Percentiles rank a stretch among this genome's conserved stretches.
Conservation (phyloP, 192 early-diverging fungal genomes). For the Coemansia sp. region DNA sequence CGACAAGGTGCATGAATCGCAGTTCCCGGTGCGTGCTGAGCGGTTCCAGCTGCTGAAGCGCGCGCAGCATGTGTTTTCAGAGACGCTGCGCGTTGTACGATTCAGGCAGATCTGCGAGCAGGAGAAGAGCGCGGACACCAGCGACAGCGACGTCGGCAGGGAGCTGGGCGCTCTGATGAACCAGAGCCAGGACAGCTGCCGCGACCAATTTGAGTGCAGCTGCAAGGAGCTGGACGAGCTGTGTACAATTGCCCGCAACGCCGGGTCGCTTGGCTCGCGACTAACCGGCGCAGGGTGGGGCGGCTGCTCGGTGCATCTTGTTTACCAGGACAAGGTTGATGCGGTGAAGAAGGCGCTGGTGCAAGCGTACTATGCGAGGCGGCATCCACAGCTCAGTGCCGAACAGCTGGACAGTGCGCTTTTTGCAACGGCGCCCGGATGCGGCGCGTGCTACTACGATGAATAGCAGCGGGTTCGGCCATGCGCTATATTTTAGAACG, state of each 20-base stretch:
- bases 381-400: slow-evolving; percentile 54
- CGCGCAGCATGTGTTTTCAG: slow-evolving; percentile 80
- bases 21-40: slow-evolving; percentile 62
- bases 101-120: slow-evolving; percentile 49
- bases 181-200: slow-evolving; percentile 80
- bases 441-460: slow-evolving; percentile 42
- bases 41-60: slow-evolving; percentile 75
- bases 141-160: slow-evolving; percentile 23
- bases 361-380: slow-evolving; percentile 65
- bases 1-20: slow-evolving; percentile 48
- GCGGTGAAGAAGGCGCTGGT: slow-evolving; percentile 63
- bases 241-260: slow-evolving; percentile 58
- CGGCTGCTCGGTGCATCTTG: slow-evolving; percentile 83
- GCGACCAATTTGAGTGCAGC: slow-evolving; percentile 74
- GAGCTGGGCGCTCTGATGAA: slow-evolving; percentile 86
- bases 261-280: slow-evolving; percentile 79
- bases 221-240: slow-evolving; percentile 86
- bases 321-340: slow-evolving; percentile 60
- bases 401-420: slow-evolving; percentile 58
- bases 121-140: slow-evolving; percentile 5
- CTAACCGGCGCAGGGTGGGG: slow-evolving; percentile 96
- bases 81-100: slow-evolving; percentile 67
- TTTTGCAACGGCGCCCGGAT: slow-evolving; percentile 49
- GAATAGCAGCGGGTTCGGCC: neutral
- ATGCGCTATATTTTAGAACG: neutral